These are phyloP conservation scores for Stevia rebaudiana DNA, from an alignment of 140 eudicot species.

Conservation along the genomic window DNA sequence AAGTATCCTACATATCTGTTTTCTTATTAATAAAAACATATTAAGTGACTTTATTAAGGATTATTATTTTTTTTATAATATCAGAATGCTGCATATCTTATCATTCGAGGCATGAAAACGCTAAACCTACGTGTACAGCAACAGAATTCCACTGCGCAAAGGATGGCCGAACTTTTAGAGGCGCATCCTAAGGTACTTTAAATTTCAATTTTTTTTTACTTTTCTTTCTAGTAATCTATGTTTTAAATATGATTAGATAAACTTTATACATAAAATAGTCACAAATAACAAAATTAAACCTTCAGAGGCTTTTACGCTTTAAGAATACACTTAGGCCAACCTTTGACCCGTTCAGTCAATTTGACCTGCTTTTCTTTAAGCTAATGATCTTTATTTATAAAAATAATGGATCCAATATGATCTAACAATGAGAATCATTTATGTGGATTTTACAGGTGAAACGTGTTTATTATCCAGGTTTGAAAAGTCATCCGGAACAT, in stretches of 20 bases:
- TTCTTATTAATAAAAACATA: neutral
- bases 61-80: neutral
- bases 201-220: too few species aligned
- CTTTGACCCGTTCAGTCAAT: neutral
- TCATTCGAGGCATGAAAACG: constrained; percentile 95
- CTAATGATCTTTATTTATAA: neutral
- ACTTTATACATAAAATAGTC: neutral
- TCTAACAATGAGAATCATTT: neutral
- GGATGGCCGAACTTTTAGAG: constrained; percentile 99
- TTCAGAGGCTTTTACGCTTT: neutral
- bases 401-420: neutral
- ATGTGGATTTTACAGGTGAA: constrained; percentile 52
- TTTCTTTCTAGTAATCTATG: too few species aligned
- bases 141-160: constrained; percentile 79
- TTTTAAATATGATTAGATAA: neutral
- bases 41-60: neutral
- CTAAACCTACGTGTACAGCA: constrained; percentile 96
- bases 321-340: neutral
- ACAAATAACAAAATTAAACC: neutral
- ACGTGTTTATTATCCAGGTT: constrained; percentile 91
- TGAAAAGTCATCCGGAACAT: constrained; percentile 84
- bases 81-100: constrained; percentile 83
- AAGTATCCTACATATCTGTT: constrained; percentile 27
- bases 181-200: constrained; percentile 88
- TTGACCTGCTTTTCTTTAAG: neutral